Base-by-base conservation (phyloP, 306 rosid species). In the Ceratonia siliqua region DNA sequence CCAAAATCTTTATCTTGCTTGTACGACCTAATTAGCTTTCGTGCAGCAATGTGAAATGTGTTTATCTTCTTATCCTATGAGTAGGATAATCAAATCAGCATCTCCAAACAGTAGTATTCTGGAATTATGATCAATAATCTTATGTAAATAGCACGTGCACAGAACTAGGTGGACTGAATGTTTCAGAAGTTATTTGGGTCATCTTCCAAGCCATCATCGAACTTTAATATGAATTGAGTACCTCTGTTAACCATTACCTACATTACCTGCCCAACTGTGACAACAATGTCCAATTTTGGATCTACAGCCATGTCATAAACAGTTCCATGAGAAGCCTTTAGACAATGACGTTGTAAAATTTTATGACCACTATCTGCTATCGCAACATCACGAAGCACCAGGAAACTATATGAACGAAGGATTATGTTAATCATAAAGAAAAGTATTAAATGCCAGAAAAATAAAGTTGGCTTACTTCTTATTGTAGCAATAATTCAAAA, bases 181-280 rank as follows among this genome's bases (percentile, higher is more conserved):
- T 55, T 32, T 9, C 48, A 41, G 58, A 75, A 53, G 79, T 62
- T 70, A 43, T 30, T 38, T 49, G 75, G 75, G 43, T 73, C 68
- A 70, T 50, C 72, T 35, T 67, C 72, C 21, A 65, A 77, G 52
- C 71, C 57, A 46, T 56, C 12, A 66, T 57, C 52, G 81, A 79
- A 48, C 53, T 72, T 66, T 38, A 64, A 70, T 10, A 12, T 20
- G 24, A 36, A 20, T n/a, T 17, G 74, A 69, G 41, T 62, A 57
- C 45, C 28, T 53, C 35, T n/a, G 76, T n/a, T 49, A 22, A 22
- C 54, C 27, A 68, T 36, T 62, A 57, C 72, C 21, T 73, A 69
- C 62, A 68, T 82, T 73, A 91, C 96, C 96, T 87, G 93, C 75
- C 96, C 91, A 79, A 83, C 91, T 49, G 96, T 91, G 64, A 91